These are phyloP conservation scores for Prunus salicina DNA, from an alignment of 306 rosid genomes.

Conservation along the genomic window DNA sequence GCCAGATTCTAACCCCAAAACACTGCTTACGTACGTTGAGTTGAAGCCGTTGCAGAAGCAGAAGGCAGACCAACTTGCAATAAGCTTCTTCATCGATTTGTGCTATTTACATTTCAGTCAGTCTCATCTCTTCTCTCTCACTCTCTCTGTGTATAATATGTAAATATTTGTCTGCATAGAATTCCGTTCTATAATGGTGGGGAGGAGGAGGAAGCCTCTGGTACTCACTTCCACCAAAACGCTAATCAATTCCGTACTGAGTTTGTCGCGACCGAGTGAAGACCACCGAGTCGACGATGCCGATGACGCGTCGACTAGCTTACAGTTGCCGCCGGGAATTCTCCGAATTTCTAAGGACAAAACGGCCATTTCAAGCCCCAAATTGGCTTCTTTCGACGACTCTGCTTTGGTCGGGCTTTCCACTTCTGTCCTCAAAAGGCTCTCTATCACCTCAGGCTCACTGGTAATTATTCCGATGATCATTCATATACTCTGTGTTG, in stretches of 20 bases:
- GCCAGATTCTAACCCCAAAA: background rate
- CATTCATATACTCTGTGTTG: no score
- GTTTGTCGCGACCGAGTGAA: conserved; percentile 21
- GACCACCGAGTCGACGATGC: conserved; percentile 12
- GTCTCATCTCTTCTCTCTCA: no score
- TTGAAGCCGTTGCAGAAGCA: background rate
- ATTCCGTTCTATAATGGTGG: conserved; percentile 46
- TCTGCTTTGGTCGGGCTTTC: conserved; percentile 69
- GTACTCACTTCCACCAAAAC: conserved; percentile 64
- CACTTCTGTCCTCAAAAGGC: conserved; percentile 55
- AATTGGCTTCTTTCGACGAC: conserved; percentile 49
- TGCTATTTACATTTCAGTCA: background rate
- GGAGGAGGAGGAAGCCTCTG: conserved; percentile 80
- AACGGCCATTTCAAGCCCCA: conserved; percentile 19
- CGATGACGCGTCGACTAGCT: conserved; percentile 9
- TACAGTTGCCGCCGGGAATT: conserved; percentile 57
- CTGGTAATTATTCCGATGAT: conserved; percentile 27
- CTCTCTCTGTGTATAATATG: background rate
- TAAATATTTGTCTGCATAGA: background rate
- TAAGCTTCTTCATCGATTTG: conserved; percentile 10
- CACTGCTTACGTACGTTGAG: background rate
- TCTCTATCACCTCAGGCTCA: conserved; percentile 66
- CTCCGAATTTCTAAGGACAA: conserved; percentile 42
- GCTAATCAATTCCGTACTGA: conserved; percentile 48
- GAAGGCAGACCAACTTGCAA: conserved; percentile 4